Conservation (phyloP, 306 rosid genomes). For the Cucurbita pepo region DNA sequence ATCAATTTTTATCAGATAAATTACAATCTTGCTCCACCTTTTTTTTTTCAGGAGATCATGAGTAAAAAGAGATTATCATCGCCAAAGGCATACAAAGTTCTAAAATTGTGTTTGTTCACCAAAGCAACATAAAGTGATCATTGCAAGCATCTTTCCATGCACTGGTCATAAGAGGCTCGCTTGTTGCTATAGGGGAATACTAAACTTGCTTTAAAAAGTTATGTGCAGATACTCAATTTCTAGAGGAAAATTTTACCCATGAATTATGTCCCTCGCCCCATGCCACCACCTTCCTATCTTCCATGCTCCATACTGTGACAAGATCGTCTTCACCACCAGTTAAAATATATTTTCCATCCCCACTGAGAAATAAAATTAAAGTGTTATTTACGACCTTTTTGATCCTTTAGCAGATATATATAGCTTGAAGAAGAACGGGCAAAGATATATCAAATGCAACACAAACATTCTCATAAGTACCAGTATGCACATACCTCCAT, state of each 20-base stretch:
- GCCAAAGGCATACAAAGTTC: neutral
- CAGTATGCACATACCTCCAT: constrained; percentile 42
- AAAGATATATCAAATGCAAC: neutral
- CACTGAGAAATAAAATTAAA: constrained; percentile 25
- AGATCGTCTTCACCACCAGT: constrained; percentile 99
- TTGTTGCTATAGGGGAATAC: neutral
- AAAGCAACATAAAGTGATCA: neutral
- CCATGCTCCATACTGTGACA: constrained; percentile 98
- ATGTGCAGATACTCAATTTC: neutral
- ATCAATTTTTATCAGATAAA: neutral
- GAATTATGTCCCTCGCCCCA: constrained; percentile 99
- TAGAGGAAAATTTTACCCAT: constrained; percentile 39
- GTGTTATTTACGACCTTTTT: constrained; percentile 3
- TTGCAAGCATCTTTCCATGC: neutral
- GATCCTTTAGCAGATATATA: neutral
- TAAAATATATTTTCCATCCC: constrained; percentile 88
- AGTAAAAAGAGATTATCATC: neutral
- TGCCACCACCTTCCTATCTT: constrained; percentile 93
- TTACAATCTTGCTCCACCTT: neutral
- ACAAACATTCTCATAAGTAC: neutral
- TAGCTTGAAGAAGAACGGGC: neutral
- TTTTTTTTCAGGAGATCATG: neutral
- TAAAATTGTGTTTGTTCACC: neutral
- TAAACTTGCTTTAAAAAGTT: neutral
- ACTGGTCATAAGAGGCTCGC: neutral